Evolutionary conservation across 1,139 yeast genomes (phyloP).

Genomic region (Geotrichum reessii): DNA sequence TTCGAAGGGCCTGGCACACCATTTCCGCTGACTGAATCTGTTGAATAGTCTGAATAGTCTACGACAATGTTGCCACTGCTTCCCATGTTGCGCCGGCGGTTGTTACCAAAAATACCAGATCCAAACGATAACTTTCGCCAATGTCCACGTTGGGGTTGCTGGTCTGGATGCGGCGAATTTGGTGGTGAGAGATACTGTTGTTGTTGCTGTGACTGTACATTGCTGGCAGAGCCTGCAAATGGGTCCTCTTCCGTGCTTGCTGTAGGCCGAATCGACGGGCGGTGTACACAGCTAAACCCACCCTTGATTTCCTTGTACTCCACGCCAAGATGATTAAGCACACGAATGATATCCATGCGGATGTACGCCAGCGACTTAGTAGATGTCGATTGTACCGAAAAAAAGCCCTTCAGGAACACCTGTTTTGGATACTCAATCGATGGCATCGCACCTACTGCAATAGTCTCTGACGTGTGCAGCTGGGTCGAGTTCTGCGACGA

Average conservation of each 20-base stretch:
- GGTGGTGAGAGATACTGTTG: slow-evolving; percentile 10
- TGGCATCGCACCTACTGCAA: slow-evolving; percentile 53
- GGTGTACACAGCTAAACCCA: slow-evolving; percentile 82
- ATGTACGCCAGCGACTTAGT: slow-evolving; percentile 92
- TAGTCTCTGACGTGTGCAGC: slow-evolving; percentile 8
- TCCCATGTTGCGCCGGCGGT: slow-evolving; percentile 24
- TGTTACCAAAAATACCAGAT: slow-evolving; percentile 28
- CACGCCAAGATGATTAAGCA: slow-evolving; percentile 70
- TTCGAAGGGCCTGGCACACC: slow-evolving; percentile 39
- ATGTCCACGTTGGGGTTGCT: slow-evolving; percentile 25
- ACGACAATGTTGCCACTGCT: slow-evolving; percentile 26
- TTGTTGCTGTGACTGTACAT: slow-evolving; percentile 4
- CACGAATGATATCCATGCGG: slow-evolving; percentile 75
- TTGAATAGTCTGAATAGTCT: slow-evolving; percentile 31
- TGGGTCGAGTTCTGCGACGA: slow-evolving; percentile 9
- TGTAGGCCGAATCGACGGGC: slow-evolving; percentile 44
- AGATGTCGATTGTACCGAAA: slow-evolving; percentile 92
- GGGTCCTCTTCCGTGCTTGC: slow-evolving; percentile 17
- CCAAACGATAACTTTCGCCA: slow-evolving; percentile 36
- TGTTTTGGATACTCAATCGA: slow-evolving; percentile 92
- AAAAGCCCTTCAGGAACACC: slow-evolving; percentile 86
- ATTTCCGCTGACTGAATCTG: slow-evolving; percentile 29
- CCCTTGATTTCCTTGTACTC: slow-evolving; percentile 87
- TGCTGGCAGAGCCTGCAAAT: slow-evolving; percentile 20
- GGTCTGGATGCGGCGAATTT: slow-evolving; percentile 8